Evolutionary conservation across 768 basidiomycete genomes (phyloP).

Genomic region (Dioszegia hungarica): DNA sequence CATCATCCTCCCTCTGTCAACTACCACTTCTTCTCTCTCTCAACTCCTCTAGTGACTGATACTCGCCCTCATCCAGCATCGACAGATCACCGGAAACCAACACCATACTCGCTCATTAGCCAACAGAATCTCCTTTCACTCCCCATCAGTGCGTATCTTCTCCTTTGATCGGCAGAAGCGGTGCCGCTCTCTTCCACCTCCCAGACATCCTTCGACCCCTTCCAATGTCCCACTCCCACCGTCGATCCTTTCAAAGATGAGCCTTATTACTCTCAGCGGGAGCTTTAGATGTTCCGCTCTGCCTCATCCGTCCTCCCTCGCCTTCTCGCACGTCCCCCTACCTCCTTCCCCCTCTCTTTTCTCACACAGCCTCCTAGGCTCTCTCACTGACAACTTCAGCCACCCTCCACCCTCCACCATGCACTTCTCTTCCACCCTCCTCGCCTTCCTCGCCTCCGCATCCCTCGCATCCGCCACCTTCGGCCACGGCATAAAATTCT

Average conservation of each 20-base stretch:
- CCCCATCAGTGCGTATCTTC: too few relatives aligned
- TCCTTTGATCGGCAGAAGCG: too few relatives aligned
- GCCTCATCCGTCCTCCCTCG: neutral
- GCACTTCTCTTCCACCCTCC: constrained; percentile 5
- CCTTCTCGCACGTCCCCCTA: neutral
- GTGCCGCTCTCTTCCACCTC: neutral
- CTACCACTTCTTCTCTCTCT: too few relatives aligned
- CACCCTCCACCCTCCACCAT: neutral
- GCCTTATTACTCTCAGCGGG: too few relatives aligned
- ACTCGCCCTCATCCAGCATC: too few relatives aligned
- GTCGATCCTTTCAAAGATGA: too few relatives aligned
- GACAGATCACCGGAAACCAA: too few relatives aligned
- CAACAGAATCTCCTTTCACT: too few relatives aligned
- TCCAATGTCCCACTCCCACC: neutral
- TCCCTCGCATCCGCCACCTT: constrained; percentile 6
- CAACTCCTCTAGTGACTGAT: too few relatives aligned
- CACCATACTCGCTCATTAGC: too few relatives aligned
- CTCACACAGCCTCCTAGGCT: neutral
- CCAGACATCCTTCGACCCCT: neutral
- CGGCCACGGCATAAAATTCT: neutral
- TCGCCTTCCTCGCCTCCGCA: constrained; percentile 3
- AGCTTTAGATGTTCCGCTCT: too few relatives aligned
- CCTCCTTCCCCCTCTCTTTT: neutral
- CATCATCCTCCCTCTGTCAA: too few relatives aligned
- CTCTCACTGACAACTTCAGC: neutral